These are phyloP conservation scores for Colletotrichum truncatum DNA, from an alignment of 2,329 filamentous ascomycete species.

Conservation along the genomic window DNA sequence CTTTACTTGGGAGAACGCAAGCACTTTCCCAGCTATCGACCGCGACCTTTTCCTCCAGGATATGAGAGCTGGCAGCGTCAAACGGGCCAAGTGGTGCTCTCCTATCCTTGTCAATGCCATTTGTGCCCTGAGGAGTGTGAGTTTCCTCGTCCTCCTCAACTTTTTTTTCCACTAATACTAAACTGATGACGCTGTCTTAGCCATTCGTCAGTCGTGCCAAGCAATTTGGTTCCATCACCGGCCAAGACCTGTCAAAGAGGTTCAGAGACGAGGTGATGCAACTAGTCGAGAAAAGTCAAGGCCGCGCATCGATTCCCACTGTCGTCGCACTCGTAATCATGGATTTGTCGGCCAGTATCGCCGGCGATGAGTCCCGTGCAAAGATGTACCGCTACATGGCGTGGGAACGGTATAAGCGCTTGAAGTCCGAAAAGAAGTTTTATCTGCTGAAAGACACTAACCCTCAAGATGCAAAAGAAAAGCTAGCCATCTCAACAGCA, in stretches of 20 bases:
- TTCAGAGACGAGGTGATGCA: constrained; percentile 25
- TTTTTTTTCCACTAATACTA: too few species aligned
- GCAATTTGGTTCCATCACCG: constrained; percentile 18
- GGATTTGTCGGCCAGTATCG: constrained; percentile 16
- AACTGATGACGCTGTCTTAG: constrained; percentile 9
- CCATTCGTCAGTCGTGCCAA: constrained; percentile 22
- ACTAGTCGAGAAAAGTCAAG: constrained; percentile 24
- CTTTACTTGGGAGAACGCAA: constrained; percentile 40
- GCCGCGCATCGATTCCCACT: constrained; percentile 20
- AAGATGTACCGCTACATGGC: constrained; percentile 30
- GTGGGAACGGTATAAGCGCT: constrained; percentile 25
- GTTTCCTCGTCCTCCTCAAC: not conserved
- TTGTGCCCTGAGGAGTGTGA: constrained; percentile 41
- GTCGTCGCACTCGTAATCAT: constrained; percentile 18
- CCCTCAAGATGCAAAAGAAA: not conserved
- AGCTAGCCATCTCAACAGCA: constrained; percentile 11
- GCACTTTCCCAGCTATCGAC: constrained; percentile 37
- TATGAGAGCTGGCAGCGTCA: constrained; percentile 34
- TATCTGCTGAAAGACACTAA: not conserved
- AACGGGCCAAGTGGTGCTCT: constrained; percentile 38
- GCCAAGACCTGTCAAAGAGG: constrained; percentile 4
- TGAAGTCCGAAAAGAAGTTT: constrained; percentile 13
- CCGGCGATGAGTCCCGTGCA: constrained; percentile 17
- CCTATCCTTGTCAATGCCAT: constrained; percentile 43
- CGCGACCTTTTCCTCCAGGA: constrained; percentile 37